Percentiles rank a stretch among this genome's conserved stretches.
phyloP scores from a whole-genome alignment of 441 rosid species.

The Omphalea diandra region DNA sequence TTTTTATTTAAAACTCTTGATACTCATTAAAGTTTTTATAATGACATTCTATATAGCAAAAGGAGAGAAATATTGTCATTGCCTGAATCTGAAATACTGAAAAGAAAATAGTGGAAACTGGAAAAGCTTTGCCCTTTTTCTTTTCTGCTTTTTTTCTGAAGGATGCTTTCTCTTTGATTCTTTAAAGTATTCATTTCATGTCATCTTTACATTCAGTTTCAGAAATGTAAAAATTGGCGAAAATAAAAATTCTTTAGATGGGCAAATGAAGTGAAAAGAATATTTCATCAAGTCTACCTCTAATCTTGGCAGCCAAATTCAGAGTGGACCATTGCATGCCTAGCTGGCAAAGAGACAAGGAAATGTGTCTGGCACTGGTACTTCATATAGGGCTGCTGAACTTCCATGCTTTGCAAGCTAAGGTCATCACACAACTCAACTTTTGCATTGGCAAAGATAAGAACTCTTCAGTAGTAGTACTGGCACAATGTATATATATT shows the following conservation, averaged over 20 bases:
- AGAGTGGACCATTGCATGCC: constrained; percentile 9
- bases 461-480: no score
- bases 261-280: neutral
- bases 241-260: neutral
- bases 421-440: no score
- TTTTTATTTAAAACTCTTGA: no score
- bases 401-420: no score
- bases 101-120: neutral
- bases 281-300: neutral
- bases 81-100: neutral
- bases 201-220: neutral
- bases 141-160: neutral
- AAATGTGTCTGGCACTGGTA: no score
- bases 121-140: neutral
- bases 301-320: constrained; percentile 1
- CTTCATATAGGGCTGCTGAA: no score
- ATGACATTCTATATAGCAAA: no score
- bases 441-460: no score
- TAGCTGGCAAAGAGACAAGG: neutral
- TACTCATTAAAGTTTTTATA: no score
- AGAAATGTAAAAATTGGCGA: neutral
- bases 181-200: constrained; percentile 2
- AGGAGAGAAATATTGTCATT: no score
- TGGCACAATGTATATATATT: no score
- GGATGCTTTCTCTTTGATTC: constrained; percentile 9